phyloP scores from a whole-genome alignment of 1,284 basidiomycete genomes.

The Inonotus obliquus region DNA sequence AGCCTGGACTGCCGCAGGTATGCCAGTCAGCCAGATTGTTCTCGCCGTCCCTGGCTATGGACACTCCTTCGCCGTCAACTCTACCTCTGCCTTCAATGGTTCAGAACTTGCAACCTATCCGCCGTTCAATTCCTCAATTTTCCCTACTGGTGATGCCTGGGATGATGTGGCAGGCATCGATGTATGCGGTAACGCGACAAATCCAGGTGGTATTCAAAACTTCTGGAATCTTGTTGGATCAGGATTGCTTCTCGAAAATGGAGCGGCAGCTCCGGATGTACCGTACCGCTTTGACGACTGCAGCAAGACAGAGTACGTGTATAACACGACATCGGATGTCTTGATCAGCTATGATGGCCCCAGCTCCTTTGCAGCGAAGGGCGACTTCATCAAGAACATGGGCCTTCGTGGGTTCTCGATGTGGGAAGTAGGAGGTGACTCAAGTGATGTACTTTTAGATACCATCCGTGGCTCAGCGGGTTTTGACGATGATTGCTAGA shows the following conservation, averaged over 20 bases:
- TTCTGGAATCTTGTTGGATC: slow-evolving; percentile 52
- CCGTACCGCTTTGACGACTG: slow-evolving; percentile 54
- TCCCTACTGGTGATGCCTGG: slow-evolving; percentile 54
- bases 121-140: slow-evolving; percentile 38
- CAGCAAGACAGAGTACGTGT: slow-evolving; percentile 67
- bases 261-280: slow-evolving; percentile 45
- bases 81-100: slow-evolving; percentile 35
- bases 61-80: slow-evolving; percentile 49
- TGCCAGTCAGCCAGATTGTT: slow-evolving; percentile 72
- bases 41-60: slow-evolving; percentile 81
- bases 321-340: slow-evolving; percentile 45
- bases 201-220: slow-evolving; percentile 47
- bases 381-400: slow-evolving; percentile 46
- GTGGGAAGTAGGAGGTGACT: slow-evolving; percentile 63
- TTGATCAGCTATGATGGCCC: slow-evolving; percentile 62
- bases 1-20: slow-evolving; percentile 73
- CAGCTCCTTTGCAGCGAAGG: slow-evolving; percentile 54
- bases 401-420: slow-evolving; percentile 59
- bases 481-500: slow-evolving; percentile 23
- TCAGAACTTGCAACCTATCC: slow-evolving; percentile 43
- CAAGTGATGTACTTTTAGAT: slow-evolving; percentile 48
- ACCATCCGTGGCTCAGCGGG: slow-evolving; percentile 43
- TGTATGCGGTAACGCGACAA: slow-evolving; percentile 45
- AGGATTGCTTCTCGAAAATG: slow-evolving; percentile 50
- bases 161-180: slow-evolving; percentile 44